phyloP scores from a whole-genome alignment of 371 early-diverging fungal species.

The Mucor circinelloides region DNA sequence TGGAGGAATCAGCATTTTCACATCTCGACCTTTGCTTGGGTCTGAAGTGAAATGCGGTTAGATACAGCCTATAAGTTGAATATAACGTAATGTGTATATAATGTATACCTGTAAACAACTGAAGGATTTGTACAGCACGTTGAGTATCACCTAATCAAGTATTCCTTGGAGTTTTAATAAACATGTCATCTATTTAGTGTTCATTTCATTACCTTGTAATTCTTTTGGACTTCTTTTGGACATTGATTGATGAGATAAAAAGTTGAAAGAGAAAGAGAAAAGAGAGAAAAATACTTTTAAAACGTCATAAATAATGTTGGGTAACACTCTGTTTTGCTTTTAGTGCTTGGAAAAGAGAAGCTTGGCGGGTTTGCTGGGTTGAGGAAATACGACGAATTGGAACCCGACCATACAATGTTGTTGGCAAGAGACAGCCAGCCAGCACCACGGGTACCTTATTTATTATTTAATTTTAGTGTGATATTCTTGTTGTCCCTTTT shows the following conservation, averaged over 20 bases:
- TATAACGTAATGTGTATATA: not conserved
- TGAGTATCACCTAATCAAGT: conserved; percentile 32
- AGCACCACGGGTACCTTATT: not conserved
- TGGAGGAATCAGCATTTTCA: conserved; percentile 34
- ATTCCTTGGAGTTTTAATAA: not conserved
- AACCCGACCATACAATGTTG: not conserved
- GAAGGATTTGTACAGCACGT: conserved; percentile 36
- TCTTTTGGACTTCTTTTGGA: not conserved
- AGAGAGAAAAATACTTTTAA: not conserved
- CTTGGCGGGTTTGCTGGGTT: not conserved
- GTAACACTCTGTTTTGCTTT: not conserved
- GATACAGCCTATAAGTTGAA: not conserved
- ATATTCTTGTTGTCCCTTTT: not conserved
- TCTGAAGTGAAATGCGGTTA: not conserved
- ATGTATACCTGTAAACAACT: conserved; percentile 37
- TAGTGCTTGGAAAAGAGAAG: not conserved
- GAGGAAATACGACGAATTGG: not conserved
- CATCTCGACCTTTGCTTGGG: conserved; percentile 28
- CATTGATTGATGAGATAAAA: not conserved
- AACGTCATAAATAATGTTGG: conserved; percentile 1
- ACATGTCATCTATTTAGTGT: not conserved
- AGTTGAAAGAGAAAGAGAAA: not conserved
- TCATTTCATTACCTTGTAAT: not conserved
- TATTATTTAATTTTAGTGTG: not conserved
- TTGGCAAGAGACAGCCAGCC: not conserved